Base-by-base conservation (phyloP, 345 rosid genomes). In the Lagerstroemia speciosa region DNA sequence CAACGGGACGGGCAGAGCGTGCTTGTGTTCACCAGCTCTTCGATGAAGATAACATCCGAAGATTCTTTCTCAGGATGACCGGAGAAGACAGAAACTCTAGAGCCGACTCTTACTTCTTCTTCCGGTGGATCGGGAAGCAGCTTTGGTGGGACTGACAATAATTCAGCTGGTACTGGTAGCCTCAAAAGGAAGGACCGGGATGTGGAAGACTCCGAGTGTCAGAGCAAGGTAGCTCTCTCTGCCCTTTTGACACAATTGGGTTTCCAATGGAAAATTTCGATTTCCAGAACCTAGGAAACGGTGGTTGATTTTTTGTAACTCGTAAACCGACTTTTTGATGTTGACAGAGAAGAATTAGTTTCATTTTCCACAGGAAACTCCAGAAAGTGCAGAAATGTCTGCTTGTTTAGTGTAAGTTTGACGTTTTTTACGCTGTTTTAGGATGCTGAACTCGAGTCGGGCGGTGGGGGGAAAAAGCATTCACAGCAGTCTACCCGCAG, bases 111-210 rank as follows among this genome's bases (percentile, higher is more conserved):
- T 48, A 83, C 83, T 63, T 79, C 89, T 14, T 82, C 89, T 57
- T 85, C 95, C 3, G 92, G 84, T 70, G 96, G 85, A 57, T 88
- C 94, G 26, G 94, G 84, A 53, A 78, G 86, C 62, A 79, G 88
- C 77, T 76, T 81, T 52, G 84, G 77, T 20, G 81, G 81, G 64
- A 80, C 74, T 37, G 40, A 72, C 27, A 85, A 80, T 80, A 80
- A 83, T 64, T 75, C 78, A 26, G 64, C 81, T 63, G 78, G 72
- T 64, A 76, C 50, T 22, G 75, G 43, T 53, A 74, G 77, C 41
- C 82, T 70, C 70, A 89, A 87, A 76, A 80, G 96, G 79, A 89
- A 89, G 77, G 83, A 71, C 72, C 74, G 75, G 71, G 83, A 78
- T 69, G 78, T 67, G 41, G 90, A 83, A 55, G 89, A 85, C 67